These are phyloP conservation scores for Erythrobasidium yunnanense DNA, from an alignment of 768 basidiomycete genomes.

Conservation along the genomic window DNA sequence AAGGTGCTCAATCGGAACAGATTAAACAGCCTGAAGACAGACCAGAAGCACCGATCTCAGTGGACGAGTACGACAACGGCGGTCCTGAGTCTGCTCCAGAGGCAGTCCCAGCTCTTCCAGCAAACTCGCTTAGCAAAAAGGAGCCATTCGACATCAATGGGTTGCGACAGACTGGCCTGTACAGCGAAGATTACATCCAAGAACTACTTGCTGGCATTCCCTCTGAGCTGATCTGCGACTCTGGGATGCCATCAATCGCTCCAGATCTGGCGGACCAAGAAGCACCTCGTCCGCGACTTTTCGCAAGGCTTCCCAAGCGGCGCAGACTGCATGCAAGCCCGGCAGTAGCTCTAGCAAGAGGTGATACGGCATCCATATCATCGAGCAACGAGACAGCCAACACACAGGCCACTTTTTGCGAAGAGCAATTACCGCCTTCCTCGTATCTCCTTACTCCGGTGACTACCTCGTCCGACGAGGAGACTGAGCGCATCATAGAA, in stretches of 20 bases:
- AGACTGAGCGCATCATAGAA: no score
- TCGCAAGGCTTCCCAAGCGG: neutral
- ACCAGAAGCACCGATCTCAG: no score
- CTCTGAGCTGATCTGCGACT: neutral
- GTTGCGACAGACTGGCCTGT: neutral
- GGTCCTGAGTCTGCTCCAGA: no score
- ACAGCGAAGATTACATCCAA: neutral
- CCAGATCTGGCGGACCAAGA: neutral
- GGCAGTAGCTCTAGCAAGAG: no score
- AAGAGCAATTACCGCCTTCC: neutral
- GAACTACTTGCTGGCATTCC: neutral
- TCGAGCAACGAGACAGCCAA: neutral
- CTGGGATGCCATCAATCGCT: neutral
- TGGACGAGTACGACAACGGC: no score
- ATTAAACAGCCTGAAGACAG: no score
- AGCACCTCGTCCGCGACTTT: neutral
- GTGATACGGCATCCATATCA: neutral
- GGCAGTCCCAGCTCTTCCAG: no score
- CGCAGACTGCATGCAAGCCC: neutral
- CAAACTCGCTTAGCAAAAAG: neutral
- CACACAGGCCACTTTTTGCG: neutral
- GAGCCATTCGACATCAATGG: neutral
- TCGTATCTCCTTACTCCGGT: no score
- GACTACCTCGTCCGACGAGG: no score
- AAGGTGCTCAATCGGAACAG: no score